Conservation (phyloP, 441 rosid genomes). For the Adansonia rubrostipa region DNA sequence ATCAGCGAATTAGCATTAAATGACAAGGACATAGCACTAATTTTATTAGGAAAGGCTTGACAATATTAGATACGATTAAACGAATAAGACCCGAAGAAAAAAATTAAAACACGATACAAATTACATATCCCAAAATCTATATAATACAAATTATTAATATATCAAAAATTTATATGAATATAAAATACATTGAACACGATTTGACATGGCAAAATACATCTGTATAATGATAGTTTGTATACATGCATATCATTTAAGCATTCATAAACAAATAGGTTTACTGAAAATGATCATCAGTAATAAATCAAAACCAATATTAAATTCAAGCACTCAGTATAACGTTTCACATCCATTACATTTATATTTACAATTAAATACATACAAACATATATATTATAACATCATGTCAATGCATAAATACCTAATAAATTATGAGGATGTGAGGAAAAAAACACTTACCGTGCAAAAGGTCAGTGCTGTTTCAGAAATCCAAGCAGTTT, state of each 20-base stretch:
- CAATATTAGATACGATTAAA: too few species aligned
- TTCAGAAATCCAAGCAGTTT: background rate
- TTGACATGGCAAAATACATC: background rate
- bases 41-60: background rate
- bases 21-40: background rate
- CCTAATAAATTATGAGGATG: background rate
- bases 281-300: background rate
- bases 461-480: background rate
- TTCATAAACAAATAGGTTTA: background rate
- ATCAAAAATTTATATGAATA: too few species aligned
- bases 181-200: too few species aligned
- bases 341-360: background rate
- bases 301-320: background rate
- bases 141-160: too few species aligned
- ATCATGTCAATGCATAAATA: background rate
- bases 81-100: too few species aligned
- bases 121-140: too few species aligned
- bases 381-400: background rate
- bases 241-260: background rate
- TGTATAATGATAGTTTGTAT: background rate
- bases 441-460: constrained; percentile 4
- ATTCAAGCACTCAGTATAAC: background rate
- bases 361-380: background rate
- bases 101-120: too few species aligned
- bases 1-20: background rate